A percentile compares a stretch with the other conserved stretches of the same genome.
Conservation (phyloP, 306 rosid species). For the Sphenostylis stenocarpa region DNA sequence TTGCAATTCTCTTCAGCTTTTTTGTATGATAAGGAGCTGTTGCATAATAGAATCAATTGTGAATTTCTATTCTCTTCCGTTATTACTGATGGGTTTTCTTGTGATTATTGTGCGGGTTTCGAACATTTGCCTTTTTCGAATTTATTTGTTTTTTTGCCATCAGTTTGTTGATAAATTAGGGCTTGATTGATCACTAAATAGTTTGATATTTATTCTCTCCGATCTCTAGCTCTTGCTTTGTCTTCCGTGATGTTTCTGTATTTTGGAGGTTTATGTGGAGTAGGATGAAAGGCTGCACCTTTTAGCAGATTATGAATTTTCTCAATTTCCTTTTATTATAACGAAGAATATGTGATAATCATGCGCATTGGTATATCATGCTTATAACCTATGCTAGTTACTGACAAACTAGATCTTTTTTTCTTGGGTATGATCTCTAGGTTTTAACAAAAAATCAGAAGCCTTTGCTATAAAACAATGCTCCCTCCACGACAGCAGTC, state of each 20-base stretch:
- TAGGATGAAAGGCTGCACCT: slow-evolving; percentile 15
- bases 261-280: neutral
- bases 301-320: neutral
- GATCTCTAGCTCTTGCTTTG: neutral
- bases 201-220: neutral
- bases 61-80: neutral
- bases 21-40: neutral
- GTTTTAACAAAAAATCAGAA: slow-evolving; percentile 59
- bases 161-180: neutral
- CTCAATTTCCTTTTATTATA: neutral
- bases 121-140: neutral
- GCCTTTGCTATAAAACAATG: slow-evolving; percentile 47
- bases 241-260: neutral
- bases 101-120: neutral
- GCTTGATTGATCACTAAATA: neutral
- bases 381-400: slow-evolving; percentile 18
- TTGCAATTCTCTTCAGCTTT: neutral
- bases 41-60: neutral
- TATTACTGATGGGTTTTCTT: slow-evolving; percentile 10
- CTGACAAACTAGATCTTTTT: slow-evolving; percentile 34
- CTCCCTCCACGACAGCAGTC: slow-evolving; percentile 87
- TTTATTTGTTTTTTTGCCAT: neutral
- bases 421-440: slow-evolving; percentile 60
- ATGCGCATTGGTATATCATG: slow-evolving; percentile 8
- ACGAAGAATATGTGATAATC: neutral